phyloP scores from a whole-genome alignment of 2,329 filamentous ascomycete species.

The Fusarium sp. region DNA sequence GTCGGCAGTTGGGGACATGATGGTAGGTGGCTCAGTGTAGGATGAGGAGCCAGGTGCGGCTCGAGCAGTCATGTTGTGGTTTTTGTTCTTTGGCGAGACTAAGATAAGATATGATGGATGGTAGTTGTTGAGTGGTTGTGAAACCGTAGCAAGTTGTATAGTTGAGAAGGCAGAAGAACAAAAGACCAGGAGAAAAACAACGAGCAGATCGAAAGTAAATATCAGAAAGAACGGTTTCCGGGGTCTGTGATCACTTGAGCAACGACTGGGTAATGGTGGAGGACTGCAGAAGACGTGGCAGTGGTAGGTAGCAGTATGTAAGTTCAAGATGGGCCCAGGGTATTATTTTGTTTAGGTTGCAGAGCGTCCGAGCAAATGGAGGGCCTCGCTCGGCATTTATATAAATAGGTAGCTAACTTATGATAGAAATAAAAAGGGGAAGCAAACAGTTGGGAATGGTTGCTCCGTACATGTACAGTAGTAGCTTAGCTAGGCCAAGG shows the following conservation, averaged over 20 bases:
- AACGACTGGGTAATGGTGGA: slow-evolving; percentile 18
- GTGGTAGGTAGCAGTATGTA: slow-evolving; percentile 10
- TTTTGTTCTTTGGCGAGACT: slow-evolving; percentile 7
- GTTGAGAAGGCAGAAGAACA: neutral
- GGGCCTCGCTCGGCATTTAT: slow-evolving; percentile 32
- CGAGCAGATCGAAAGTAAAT: neutral
- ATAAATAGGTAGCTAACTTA: slow-evolving; percentile 7
- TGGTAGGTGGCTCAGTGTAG: slow-evolving; percentile 40
- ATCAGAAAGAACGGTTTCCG: slow-evolving; percentile 4
- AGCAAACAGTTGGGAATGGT: slow-evolving; percentile 15
- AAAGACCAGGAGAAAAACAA: neutral
- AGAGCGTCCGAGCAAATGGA: slow-evolving; percentile 7
- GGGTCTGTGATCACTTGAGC: slow-evolving; percentile 27
- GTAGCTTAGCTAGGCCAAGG: slow-evolving; percentile 4
- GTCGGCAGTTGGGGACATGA: slow-evolving; percentile 40
- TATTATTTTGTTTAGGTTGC: slow-evolving; percentile 14
- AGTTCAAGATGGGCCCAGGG: slow-evolving; percentile 3
- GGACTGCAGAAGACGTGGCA: slow-evolving; percentile 34
- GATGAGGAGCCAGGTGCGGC: slow-evolving; percentile 35
- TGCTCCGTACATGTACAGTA: neutral
- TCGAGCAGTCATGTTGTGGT: slow-evolving; percentile 42
- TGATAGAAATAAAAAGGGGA: slow-evolving; percentile 25
- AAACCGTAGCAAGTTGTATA: slow-evolving; percentile 1
- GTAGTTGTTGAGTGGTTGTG: slow-evolving; percentile 7
- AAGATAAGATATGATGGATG: neutral